Evolutionary conservation across 306 rosid genomes (phyloP), one percentile per base, ranked within the genome.

Genomic region (Prunus padus): DNA sequence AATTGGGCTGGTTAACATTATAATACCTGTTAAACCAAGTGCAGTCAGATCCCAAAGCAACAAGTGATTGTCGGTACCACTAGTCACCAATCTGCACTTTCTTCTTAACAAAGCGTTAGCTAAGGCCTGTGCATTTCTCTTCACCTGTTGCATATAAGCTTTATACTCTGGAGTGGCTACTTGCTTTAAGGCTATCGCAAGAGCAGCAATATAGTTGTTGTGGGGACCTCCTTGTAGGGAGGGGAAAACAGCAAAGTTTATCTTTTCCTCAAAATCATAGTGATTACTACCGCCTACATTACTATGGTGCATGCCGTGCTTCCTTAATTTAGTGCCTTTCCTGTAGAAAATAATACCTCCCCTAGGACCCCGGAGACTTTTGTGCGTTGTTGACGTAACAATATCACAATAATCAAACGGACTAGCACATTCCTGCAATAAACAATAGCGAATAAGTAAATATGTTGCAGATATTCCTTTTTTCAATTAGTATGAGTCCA

Each of bases 211-310:
- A 82, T 87, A 89, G 78, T 89, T 93, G 71, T 91, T 91, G 82
- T 93, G 96, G 28, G 97, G 98, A 70, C 93, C 98, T 82, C 97
- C 98, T 87, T 91, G 97, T 76, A 93, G 81, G 2, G 93, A 84
- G 60, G 93, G 92, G 73, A 88, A 91, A 22, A 91, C 82, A 4
- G 97, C 89, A 61, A 91, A 91, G 88, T 83, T 91, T 79, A 93
- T 87, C 92, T 83, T 91, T 80, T 89, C 97, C 88, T 89, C 97
- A 50, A 82, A 86, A 78, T 88, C 91, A 81, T 87, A 88, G 64
- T 77, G 75, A 54, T 63, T 77, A 74, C 46, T 82, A 44, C 81
- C 87, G n/a, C 87, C 98, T 52, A 76, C 86, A 23, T 79, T 77
- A 80, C 63, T 81, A 56, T 55, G 85, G 81, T 68, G 75, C 57